phyloP scores from a whole-genome alignment of 108 stramenopile species.

The Pseudonitzschia pungens region DNA sequence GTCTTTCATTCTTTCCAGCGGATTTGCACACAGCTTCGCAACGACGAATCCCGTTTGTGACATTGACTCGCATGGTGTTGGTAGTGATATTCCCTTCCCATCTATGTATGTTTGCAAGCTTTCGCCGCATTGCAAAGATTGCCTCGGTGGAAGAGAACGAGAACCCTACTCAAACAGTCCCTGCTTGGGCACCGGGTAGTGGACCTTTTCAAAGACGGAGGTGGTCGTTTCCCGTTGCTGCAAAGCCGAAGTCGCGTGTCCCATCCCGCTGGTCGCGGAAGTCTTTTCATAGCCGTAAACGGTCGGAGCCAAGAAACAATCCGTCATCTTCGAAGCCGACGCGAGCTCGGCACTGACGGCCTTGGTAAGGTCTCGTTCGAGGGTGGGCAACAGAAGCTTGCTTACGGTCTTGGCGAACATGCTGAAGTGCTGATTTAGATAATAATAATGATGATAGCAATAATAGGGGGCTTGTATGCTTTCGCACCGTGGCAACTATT shows the following conservation, averaged over 20 bases:
- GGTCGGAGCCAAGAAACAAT: slow-evolving; percentile 31
- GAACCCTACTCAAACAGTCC: not conserved
- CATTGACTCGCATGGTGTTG: too few relatives aligned
- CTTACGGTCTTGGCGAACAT: not conserved
- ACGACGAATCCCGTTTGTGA: too few relatives aligned
- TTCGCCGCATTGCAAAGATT: too few relatives aligned
- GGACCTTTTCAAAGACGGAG: not conserved
- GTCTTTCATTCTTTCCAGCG: too few relatives aligned
- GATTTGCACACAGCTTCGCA: too few relatives aligned
- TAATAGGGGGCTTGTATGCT: not conserved
- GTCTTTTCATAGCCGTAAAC: slow-evolving; percentile 27
- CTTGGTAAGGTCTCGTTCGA: slow-evolving; percentile 25
- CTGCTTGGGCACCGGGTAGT: not conserved
- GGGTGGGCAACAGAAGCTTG: slow-evolving; percentile 14
- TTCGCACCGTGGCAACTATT: not conserved
- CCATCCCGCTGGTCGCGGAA: not conserved
- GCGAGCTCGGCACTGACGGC: slow-evolving; percentile 6
- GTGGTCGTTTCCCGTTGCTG: not conserved
- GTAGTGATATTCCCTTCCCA: too few relatives aligned
- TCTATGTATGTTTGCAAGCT: too few relatives aligned
- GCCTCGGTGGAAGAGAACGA: too few relatives aligned
- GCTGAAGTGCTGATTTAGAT: too few relatives aligned
- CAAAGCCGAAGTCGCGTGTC: not conserved
- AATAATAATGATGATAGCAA: not conserved
- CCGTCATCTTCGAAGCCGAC: slow-evolving; percentile 13